A percentile compares a stretch with the other conserved stretches of the same genome.
Conservation (phyloP, 768 basidiomycete species). For the Rhizopogon roseolus region DNA sequence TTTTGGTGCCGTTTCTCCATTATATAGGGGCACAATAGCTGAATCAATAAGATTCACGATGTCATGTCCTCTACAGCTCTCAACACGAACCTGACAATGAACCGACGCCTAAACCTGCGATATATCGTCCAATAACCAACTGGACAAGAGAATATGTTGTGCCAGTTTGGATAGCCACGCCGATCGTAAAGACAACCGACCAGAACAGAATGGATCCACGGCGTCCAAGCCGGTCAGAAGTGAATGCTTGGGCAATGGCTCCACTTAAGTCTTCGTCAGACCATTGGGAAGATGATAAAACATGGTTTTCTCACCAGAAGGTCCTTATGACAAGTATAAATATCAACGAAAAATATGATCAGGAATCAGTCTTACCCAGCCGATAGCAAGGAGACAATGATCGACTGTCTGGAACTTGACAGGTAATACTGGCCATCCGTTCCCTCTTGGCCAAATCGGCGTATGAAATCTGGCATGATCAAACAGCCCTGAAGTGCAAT, state of each 20-base stretch:
- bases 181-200: conserved; percentile 67
- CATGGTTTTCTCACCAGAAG: conserved; percentile 38
- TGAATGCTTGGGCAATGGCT: conserved; percentile 67
- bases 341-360: neutral
- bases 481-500: conserved; percentile 52
- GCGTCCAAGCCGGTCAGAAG: conserved; percentile 68
- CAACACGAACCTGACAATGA: conserved; percentile 56
- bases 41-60: conserved; percentile 1
- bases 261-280: conserved; percentile 35
- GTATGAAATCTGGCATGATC: conserved; percentile 75
- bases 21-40: conserved; percentile 66
- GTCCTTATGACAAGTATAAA: conserved; percentile 30
- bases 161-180: conserved; percentile 66
- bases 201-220: conserved; percentile 72
- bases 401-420: conserved; percentile 61
- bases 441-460: conserved; percentile 56
- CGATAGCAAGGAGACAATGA: conserved; percentile 74
- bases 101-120: conserved; percentile 76
- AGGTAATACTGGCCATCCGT: conserved; percentile 45
- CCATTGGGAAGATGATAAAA: neutral
- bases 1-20: conserved; percentile 76
- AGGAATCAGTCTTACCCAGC: conserved; percentile 44
- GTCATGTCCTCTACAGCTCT: neutral
- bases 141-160: conserved; percentile 57
- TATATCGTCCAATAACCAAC: conserved; percentile 66